Evolutionary conservation across 805 yeast genomes (phyloP), one percentile per base, ranked within the genome.

Genomic region (Ogataea methanolica): DNA sequence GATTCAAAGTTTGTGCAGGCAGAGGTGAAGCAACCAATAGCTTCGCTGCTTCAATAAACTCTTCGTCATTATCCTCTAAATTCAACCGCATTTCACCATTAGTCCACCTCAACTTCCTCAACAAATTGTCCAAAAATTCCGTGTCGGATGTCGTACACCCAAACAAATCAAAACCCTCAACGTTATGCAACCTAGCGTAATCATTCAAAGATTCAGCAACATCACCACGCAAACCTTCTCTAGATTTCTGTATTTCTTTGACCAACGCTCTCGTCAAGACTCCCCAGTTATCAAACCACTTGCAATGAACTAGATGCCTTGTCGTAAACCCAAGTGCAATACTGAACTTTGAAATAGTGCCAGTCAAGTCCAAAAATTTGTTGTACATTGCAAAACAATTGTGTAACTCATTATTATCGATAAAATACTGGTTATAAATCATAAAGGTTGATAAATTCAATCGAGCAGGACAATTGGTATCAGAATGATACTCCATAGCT

Each of bases 241-340:
- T 39, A 6, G 41, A 39, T 23, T 39, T 39, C 14, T 26, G 29
- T 14, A 39, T 39, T 17, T 39, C 41, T 19, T 39, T 22, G 9
- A 39, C 41, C 16, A 39, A 9, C 9, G 41, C 19, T 15, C 41
- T 22, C 4, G 41, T 33, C 29, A 41, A 14, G 2, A 6, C 8
- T 6, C 16, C 45, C 67, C 68, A 63, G 12, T 57, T 51, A 2
- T 58, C 58, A 45, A 63, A 63, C 39, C 46, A 60, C n/a, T 47
- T 34, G 34, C 60, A 56, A 3, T 48, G 37, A 5, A 46, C 37
- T 11, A 62, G 44, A 36, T 61, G 51, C 3, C 43, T 42, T 23
- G 54, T 50, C 5, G 31, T 15, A 26, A 41, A 19, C 6, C 43
- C 36, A 11, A 22, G 22, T 12, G 43, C 26, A 12, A 33, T 21